Evolutionary conservation across 495 filamentous ascomycete species (phyloP).

Genomic region (Apiosordaria backusii): DNA sequence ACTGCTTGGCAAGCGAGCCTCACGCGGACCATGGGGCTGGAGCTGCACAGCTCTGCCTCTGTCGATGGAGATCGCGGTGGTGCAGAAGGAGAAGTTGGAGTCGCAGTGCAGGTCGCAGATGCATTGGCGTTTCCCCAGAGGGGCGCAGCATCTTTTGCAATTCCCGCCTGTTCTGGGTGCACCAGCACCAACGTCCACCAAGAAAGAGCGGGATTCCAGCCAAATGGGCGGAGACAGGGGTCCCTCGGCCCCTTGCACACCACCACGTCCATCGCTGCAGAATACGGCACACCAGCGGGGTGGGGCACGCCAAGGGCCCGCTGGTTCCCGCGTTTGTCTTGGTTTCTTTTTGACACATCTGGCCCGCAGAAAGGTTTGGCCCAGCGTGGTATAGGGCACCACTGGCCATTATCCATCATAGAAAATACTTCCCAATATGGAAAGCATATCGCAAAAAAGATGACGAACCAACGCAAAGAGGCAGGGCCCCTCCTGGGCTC

Average conservation of each 20-base stretch:
- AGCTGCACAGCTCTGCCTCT: not conserved
- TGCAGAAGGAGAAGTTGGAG: not conserved
- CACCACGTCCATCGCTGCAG: not conserved
- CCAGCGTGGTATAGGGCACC: too few species aligned
- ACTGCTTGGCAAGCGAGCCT: not conserved
- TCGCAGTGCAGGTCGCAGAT: slow-evolving; percentile 1
- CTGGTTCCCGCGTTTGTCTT: not conserved
- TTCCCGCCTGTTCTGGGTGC: slow-evolving; percentile 14
- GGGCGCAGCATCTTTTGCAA: slow-evolving; percentile 8
- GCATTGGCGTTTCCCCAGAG: slow-evolving; percentile 13
- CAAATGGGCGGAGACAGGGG: slow-evolving; percentile 10
- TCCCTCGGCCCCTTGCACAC: not conserved
- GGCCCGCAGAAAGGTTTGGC: too few species aligned
- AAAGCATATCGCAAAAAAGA: not conserved
- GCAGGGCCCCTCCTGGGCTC: too few species aligned
- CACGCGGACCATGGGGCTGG: not conserved
- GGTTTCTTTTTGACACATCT: too few species aligned
- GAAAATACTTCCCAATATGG: not conserved
- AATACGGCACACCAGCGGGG: not conserved
- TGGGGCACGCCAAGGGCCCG: not conserved
- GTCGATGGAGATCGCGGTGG: not conserved
- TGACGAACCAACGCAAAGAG: too few species aligned
- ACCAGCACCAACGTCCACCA: not conserved
- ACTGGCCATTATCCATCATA: too few species aligned
- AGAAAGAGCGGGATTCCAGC: slow-evolving; percentile 15